These are phyloP conservation scores for Boletus sp. DNA, from an alignment of 768 basidiomycete genomes.

Conservation along the genomic window DNA sequence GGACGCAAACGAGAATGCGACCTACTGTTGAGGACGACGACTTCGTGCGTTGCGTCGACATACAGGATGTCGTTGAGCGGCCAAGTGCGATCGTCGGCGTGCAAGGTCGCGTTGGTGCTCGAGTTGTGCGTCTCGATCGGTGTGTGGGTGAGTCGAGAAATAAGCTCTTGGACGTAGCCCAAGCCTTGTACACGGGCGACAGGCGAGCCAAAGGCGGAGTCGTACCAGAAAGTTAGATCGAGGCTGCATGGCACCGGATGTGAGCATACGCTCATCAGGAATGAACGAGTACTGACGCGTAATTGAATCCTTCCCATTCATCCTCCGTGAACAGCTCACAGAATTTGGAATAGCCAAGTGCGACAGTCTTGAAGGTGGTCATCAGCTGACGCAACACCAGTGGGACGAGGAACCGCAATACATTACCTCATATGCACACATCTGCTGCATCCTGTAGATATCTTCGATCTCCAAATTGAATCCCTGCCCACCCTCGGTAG, in stretches of 20 bases:
- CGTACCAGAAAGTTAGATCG: conserved; percentile 42
- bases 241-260: conserved; percentile 6
- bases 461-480: conserved; percentile 64
- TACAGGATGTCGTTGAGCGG: conserved; percentile 71
- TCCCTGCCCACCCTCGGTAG: conserved; percentile 35
- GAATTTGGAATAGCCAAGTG: conserved; percentile 87
- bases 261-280: neutral
- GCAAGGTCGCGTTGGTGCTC: conserved; percentile 80
- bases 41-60: conserved; percentile 89
- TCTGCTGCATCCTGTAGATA: conserved; percentile 72
- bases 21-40: conserved; percentile 82
- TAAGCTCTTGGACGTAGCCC: conserved; percentile 78
- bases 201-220: conserved; percentile 78
- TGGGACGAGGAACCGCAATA: neutral
- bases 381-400: neutral
- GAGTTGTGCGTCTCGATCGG: conserved; percentile 69
- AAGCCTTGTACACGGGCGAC: conserved; percentile 72
- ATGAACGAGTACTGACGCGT: conserved; percentile 50
- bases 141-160: conserved; percentile 78
- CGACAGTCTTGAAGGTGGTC: conserved; percentile 65
- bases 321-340: conserved; percentile 86
- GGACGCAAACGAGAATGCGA: too few species aligned
- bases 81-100: conserved; percentile 65
- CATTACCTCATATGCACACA: conserved; percentile 79
- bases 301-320: conserved; percentile 93